phyloP scores from a whole-genome alignment of 2,329 filamentous ascomycete genomes.

The Aspergillus viridinutans region DNA sequence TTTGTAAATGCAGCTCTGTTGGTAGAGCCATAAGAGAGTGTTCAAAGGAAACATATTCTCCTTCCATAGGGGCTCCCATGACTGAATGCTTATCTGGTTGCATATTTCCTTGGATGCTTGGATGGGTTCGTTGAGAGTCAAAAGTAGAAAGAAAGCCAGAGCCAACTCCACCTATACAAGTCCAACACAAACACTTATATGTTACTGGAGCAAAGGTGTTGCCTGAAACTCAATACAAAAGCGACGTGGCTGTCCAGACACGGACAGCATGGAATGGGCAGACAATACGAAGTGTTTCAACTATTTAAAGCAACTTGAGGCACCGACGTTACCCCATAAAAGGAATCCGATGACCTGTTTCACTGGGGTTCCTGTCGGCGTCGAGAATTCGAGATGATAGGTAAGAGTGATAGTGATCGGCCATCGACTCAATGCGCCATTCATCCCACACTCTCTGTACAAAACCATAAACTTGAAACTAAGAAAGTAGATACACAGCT shows the following conservation, averaged over 20 bases:
- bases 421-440: neutral
- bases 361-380: neutral
- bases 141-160: neutral
- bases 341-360: neutral
- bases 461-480: neutral
- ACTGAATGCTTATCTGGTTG: neutral
- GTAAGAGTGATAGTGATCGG: neutral
- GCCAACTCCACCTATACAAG: neutral
- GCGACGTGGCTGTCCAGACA: neutral
- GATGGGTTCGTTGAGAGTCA: neutral
- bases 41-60: neutral
- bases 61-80: neutral
- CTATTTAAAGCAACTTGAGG: neutral
- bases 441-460: neutral
- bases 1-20: constrained; percentile 63
- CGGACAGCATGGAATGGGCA: neutral
- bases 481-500: neutral
- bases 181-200: neutral
- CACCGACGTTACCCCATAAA: neutral
- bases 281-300: neutral
- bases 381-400: neutral
- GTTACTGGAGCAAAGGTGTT: neutral
- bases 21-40: constrained; percentile 52
- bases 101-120: neutral
- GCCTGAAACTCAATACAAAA: neutral